Evolutionary conservation across 1,139 yeast species (phyloP).

Genomic region (Chernovozyma aurita): DNA sequence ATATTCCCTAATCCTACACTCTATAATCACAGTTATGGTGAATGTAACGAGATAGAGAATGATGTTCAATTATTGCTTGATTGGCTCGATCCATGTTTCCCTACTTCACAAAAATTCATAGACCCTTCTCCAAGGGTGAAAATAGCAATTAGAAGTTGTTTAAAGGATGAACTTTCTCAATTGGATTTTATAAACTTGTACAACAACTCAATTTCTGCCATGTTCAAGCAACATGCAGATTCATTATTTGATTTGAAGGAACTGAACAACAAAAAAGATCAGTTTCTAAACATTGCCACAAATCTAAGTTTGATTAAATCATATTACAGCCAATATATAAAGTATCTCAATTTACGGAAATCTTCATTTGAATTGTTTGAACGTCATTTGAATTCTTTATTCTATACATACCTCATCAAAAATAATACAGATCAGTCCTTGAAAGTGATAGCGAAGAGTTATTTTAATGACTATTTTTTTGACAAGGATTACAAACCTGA

Average conservation of each 20-base stretch:
- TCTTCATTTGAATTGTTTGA: conserved; percentile 18
- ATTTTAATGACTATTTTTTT: conserved; percentile 1
- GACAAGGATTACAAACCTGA: neutral
- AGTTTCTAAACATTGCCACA: conserved; percentile 11
- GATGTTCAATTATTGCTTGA: conserved; percentile 35
- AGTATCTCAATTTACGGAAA: conserved; percentile 18
- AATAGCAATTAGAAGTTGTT: conserved; percentile 35
- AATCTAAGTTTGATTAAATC: conserved; percentile 14
- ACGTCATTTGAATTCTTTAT: conserved; percentile 24
- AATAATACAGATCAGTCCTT: neutral
- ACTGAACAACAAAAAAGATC: conserved; percentile 1
- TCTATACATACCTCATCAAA: conserved; percentile 15
- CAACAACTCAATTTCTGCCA: conserved; percentile 24
- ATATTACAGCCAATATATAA: conserved; percentile 15
- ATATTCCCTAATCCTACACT: conserved; percentile 4
- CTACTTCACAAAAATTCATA: conserved; percentile 8
- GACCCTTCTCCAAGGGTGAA: conserved; percentile 36
- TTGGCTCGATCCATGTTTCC: conserved; percentile 36
- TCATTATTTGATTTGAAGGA: conserved; percentile 2
- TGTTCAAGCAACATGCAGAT: conserved; percentile 8
- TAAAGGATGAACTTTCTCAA: conserved; percentile 32
- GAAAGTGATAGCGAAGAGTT: neutral
- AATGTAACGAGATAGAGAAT: conserved; percentile 33
- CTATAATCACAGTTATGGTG: conserved; percentile 4
- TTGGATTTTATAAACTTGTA: conserved; percentile 33